Conservation (phyloP, 225 moss, liverwort and hornwort species). For the Polytrichum commune region DNA sequence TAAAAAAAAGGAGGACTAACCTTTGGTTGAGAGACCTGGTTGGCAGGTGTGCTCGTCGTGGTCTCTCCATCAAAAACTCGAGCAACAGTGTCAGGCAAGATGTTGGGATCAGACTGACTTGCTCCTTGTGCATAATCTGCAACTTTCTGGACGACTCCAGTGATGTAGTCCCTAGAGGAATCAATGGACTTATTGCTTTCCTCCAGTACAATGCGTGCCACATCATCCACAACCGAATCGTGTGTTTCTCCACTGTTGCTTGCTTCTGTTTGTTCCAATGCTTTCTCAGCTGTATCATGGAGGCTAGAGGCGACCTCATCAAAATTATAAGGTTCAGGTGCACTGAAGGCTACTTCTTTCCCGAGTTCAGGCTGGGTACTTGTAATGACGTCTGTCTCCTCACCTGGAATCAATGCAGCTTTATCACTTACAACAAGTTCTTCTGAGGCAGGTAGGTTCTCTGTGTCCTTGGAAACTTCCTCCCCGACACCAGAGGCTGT, state of each 20-base stretch:
- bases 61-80: slow-evolving; percentile 22
- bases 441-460: slow-evolving; percentile 24
- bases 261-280: slow-evolving; percentile 23
- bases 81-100: slow-evolving; percentile 8
- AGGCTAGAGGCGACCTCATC: slow-evolving; percentile 55
- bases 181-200: slow-evolving; percentile 26
- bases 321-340: slow-evolving; percentile 42
- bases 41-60: slow-evolving; percentile 23
- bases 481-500: not conserved
- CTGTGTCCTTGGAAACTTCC: slow-evolving; percentile 8
- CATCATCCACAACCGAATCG: slow-evolving; percentile 25
- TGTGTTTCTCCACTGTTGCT: slow-evolving; percentile 16
- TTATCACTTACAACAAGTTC: slow-evolving; percentile 16
- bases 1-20: slow-evolving; percentile 19
- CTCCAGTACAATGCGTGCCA: slow-evolving; percentile 52
- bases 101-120: slow-evolving; percentile 16
- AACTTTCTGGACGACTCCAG: slow-evolving; percentile 48
- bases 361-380: slow-evolving; percentile 24
- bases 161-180: slow-evolving; percentile 45
- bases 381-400: not conserved
- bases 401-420: slow-evolving; percentile 4
- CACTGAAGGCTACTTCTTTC: slow-evolving; percentile 26
- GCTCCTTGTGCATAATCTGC: slow-evolving; percentile 35
- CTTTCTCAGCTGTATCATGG: slow-evolving; percentile 38
- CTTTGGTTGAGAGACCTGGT: slow-evolving; percentile 39